phyloP scores from a whole-genome alignment of 805 yeast genomes.

The Clavispora vitiphila region DNA sequence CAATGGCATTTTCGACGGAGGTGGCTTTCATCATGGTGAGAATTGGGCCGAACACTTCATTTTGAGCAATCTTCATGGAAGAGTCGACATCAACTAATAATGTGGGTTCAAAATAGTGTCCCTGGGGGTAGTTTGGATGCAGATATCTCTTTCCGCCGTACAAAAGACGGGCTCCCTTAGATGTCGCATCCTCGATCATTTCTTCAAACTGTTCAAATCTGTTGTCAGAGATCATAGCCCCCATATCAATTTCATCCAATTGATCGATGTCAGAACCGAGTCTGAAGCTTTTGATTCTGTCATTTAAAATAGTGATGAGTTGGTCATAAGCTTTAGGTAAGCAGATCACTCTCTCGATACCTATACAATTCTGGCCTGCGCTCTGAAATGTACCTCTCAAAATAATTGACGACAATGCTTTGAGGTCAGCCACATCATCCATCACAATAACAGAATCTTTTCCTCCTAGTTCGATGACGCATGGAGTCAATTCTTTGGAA shows the following conservation, averaged over 20 bases:
- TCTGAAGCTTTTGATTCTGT: conserved; percentile 58
- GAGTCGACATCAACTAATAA: conserved; percentile 75
- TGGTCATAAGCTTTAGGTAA: conserved; percentile 62
- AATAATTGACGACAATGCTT: conserved; percentile 62
- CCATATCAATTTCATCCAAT: conserved; percentile 87
- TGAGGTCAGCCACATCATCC: conserved; percentile 63
- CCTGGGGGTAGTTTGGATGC: conserved; percentile 94
- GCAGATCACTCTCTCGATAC: conserved; percentile 90
- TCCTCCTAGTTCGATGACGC: conserved; percentile 95
- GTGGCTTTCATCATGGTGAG: conserved; percentile 73
- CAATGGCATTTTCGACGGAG: conserved; percentile 61
- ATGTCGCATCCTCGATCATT: conserved; percentile 68
- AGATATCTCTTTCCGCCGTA: conserved; percentile 75
- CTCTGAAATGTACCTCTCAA: conserved; percentile 96
- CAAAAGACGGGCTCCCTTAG: conserved; percentile 73
- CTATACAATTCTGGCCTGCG: conserved; percentile 97
- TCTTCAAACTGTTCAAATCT: conserved; percentile 66
- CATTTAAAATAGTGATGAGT: conserved; percentile 51
- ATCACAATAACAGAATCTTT: conserved; percentile 87
- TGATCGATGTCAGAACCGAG: conserved; percentile 92
- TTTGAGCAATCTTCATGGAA: conserved; percentile 70
- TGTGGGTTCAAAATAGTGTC: conserved; percentile 91
- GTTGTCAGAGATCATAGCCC: conserved; percentile 83
- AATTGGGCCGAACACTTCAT: conserved; percentile 94
- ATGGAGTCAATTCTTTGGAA: conserved; percentile 82